Conservation (phyloP, 176 grass and related monocot species). For the Chloris gayana region DNA sequence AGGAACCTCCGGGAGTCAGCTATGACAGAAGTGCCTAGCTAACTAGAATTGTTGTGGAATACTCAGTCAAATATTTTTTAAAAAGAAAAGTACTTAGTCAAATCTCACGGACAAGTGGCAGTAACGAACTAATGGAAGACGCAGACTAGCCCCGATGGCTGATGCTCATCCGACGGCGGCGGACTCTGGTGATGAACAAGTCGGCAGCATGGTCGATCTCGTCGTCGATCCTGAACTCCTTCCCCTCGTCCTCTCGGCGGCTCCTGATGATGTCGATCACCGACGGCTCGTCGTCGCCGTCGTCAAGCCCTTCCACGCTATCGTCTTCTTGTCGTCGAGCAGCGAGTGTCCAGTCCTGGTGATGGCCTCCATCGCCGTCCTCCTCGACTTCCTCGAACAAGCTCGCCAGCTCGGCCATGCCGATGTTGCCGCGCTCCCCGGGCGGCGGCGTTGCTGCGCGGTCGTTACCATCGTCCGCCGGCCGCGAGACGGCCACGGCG, state of each 20-base stretch:
- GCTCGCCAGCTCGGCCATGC: conserved; percentile 13
- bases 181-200: conserved; percentile 73
- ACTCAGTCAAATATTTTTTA: too few species aligned
- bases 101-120: too few species aligned
- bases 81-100: too few species aligned
- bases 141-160: conserved; percentile 4
- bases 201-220: conserved; percentile 80
- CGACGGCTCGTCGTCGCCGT: conserved; percentile 43
- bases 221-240: conserved; percentile 76
- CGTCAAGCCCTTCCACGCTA: not conserved
- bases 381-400: conserved; percentile 30
- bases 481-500: conserved; percentile 25
- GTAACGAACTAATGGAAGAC: too few species aligned
- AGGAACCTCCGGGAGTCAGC: too few species aligned
- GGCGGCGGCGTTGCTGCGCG: not conserved
- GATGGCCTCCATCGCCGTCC: not conserved
- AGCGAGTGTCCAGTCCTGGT: conserved; percentile 43
- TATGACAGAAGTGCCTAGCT: too few species aligned
- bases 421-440: not conserved
- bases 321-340: conserved; percentile 43
- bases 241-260: conserved; percentile 53
- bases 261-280: conserved; percentile 78
- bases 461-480: not conserved
- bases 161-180: conserved; percentile 55
- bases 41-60: too few species aligned